A percentile compares a stretch with the other conserved stretches of the same genome.
Evolutionary conservation across 768 basidiomycete species (phyloP).

Genomic region (Pisolithus tinctorius): DNA sequence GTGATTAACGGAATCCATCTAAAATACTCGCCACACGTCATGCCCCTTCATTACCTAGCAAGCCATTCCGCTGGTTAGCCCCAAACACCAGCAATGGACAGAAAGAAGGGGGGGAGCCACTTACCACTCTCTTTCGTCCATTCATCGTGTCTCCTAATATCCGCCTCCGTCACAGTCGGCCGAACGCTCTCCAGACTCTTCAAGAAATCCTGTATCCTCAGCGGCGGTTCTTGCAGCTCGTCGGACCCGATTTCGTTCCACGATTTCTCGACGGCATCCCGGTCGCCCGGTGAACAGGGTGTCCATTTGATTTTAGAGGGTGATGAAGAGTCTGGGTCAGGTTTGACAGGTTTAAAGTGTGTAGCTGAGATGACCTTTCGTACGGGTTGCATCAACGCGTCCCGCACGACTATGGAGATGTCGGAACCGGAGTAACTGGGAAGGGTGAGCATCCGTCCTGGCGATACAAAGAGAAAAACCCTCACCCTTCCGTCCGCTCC

Average conservation of each 20-base stretch:
- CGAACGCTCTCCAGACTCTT: conserved; percentile 70
- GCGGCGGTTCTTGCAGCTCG: conserved; percentile 82
- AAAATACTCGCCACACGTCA: conserved; percentile 4
- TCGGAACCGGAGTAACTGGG: conserved; percentile 85
- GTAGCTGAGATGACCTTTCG: conserved; percentile 93
- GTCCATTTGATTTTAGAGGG: conserved; percentile 60
- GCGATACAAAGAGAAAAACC: neutral
- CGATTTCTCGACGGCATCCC: conserved; percentile 74
- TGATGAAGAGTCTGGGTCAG: conserved; percentile 12
- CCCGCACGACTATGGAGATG: conserved; percentile 89
- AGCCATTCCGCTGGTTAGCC: neutral
- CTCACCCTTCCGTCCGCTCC: conserved; percentile 77
- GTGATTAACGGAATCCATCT: too few species aligned
- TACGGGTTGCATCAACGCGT: conserved; percentile 98
- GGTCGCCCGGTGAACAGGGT: conserved; percentile 93
- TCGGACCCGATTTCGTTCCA: conserved; percentile 88
- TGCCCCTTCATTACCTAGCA: conserved; percentile 27
- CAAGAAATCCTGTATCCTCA: conserved; percentile 75
- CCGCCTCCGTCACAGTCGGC: conserved; percentile 83
- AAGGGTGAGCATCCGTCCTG: neutral
- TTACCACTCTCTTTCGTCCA: conserved; percentile 83
- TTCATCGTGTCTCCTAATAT: conserved; percentile 77
- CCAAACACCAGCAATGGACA: neutral
- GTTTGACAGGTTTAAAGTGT: conserved; percentile 71
- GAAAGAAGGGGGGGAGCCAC: conserved; percentile 16